A percentile compares a stretch with the other conserved stretches of the same genome.
phyloP scores from a whole-genome alignment of 1,284 basidiomycete species.

The Puccinia coronata region DNA sequence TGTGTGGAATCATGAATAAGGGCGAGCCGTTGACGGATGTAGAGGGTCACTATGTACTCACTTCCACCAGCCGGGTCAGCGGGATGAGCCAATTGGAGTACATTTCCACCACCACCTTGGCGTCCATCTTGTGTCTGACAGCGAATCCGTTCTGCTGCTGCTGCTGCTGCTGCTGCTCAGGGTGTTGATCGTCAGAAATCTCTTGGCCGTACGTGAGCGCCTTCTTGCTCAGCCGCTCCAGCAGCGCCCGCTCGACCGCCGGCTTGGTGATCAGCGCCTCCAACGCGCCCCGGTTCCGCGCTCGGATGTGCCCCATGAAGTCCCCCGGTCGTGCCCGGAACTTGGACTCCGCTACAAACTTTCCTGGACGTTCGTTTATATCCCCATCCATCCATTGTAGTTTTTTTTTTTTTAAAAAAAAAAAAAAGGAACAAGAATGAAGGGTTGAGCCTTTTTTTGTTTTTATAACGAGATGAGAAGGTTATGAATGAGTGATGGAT shows the following conservation, averaged over 20 bases:
- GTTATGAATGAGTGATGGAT: conserved; percentile 51
- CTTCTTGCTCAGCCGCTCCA: conserved; percentile 86
- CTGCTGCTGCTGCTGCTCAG: too few species aligned
- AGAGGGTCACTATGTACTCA: too few species aligned
- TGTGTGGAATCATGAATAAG: neutral
- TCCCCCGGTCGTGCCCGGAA: conserved; percentile 79
- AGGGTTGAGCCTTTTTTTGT: too few species aligned
- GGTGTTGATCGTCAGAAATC: conserved; percentile 61
- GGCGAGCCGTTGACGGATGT: too few species aligned
- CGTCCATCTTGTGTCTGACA: conserved; percentile 73
- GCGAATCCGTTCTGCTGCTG: conserved; percentile 51
- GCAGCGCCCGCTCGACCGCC: conserved; percentile 82
- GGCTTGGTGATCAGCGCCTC: conserved; percentile 92
- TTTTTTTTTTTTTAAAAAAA: neutral
- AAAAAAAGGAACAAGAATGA: neutral
- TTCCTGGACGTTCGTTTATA: conserved; percentile 68
- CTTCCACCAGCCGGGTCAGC: conserved; percentile 96
- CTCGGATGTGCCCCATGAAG: conserved; percentile 86
- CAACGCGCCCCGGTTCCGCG: conserved; percentile 72
- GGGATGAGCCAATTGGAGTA: conserved; percentile 96
- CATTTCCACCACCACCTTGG: conserved; percentile 85
- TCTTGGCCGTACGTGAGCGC: conserved; percentile 90
- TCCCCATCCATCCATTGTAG: neutral
- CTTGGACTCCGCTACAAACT: conserved; percentile 98
- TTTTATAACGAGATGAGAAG: neutral